Evolutionary conservation across 2,329 filamentous ascomycete species (phyloP).

Genomic region (Trichophyton equinum): DNA sequence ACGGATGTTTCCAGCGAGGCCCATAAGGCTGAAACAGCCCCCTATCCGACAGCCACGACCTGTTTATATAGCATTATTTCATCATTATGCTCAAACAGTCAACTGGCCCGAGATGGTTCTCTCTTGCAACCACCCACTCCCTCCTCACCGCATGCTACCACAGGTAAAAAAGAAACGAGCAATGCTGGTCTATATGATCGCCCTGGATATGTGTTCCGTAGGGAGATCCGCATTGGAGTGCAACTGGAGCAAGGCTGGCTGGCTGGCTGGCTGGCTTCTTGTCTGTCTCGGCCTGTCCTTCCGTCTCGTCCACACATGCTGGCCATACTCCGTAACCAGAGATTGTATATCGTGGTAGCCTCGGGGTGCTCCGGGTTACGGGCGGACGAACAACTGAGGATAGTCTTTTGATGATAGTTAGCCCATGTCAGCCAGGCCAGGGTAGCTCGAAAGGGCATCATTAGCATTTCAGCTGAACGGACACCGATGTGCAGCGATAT

Average conservation of each 20-base stretch:
- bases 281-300: too few relatives aligned
- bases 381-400: neutral
- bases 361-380: neutral
- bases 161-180: neutral
- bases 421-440: neutral
- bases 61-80: too few relatives aligned
- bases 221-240: neutral
- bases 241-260: neutral
- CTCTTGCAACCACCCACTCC: neutral
- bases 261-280: neutral
- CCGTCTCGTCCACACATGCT: too few relatives aligned
- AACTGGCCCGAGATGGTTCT: too few relatives aligned
- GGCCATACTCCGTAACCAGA: neutral
- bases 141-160: neutral
- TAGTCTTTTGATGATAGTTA: too few relatives aligned
- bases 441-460: neutral
- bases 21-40: neutral
- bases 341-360: neutral
- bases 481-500: neutral
- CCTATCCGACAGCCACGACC: neutral
- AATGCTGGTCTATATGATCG: neutral
- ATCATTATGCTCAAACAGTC: too few relatives aligned
- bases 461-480: neutral
- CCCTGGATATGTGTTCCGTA: neutral
- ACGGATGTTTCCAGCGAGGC: neutral